Percentiles rank a stretch among this genome's conserved stretches.
These are phyloP conservation scores for Allantophomopsis lycopodina DNA, from an alignment of 2,329 filamentous ascomycete genomes.

Conservation along the genomic window DNA sequence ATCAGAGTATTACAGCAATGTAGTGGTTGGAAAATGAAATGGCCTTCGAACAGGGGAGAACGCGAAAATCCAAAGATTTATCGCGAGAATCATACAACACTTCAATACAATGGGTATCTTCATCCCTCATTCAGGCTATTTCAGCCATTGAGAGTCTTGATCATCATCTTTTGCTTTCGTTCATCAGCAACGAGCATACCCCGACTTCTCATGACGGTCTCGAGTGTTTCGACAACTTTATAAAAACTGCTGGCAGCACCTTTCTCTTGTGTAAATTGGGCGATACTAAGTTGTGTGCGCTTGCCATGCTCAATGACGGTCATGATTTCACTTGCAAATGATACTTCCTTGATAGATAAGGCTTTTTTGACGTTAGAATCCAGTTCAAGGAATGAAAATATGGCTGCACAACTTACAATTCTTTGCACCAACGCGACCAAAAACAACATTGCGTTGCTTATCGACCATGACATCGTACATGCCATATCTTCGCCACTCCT, in stretches of 20 bases:
- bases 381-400: too few relatives aligned
- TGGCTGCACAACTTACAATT: conserved; percentile 52
- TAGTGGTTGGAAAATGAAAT: too few relatives aligned
- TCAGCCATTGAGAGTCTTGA: conserved; percentile 37
- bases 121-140: too few relatives aligned
- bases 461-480: conserved; percentile 68
- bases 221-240: conserved; percentile 65
- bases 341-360: conserved; percentile 73
- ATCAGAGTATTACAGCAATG: too few relatives aligned
- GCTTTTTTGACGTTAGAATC: conserved; percentile 28
- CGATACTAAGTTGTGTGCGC: conserved; percentile 62
- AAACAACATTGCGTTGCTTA: conserved; percentile 66
- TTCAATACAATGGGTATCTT: too few relatives aligned
- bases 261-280: conserved; percentile 76
- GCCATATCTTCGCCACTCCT: conserved; percentile 73
- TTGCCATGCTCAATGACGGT: conserved; percentile 77
- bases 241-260: conserved; percentile 88
- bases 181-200: conserved; percentile 56
- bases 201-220: conserved; percentile 50
- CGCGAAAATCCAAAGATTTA: too few relatives aligned
- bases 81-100: too few relatives aligned
- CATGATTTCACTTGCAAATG: conserved; percentile 78
- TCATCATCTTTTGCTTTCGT: conserved; percentile 58
- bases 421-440: conserved; percentile 58
- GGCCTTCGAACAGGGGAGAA: too few relatives aligned